Evolutionary conservation across 257 asterid species (phyloP).

Genomic region (Nicotiana sylvestris): DNA sequence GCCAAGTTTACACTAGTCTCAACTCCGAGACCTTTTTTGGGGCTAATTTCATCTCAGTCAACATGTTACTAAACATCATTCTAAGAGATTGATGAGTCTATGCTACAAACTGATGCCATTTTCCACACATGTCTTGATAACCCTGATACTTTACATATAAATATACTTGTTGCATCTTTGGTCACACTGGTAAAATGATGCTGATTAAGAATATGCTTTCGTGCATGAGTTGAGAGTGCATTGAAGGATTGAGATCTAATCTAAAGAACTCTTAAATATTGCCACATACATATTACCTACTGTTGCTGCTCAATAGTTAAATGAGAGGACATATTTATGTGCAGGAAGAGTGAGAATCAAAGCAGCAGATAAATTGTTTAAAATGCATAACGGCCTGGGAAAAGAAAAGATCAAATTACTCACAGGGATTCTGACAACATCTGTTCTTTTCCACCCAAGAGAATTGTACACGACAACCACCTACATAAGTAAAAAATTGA

Average conservation of each 20-base stretch:
- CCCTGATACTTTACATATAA: neutral
- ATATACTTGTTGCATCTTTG: neutral
- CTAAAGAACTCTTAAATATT: neutral
- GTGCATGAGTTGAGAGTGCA: neutral
- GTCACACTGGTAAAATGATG: neutral
- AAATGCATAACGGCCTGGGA: neutral
- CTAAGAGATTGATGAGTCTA: neutral
- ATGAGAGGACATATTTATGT: neutral
- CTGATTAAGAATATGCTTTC: neutral
- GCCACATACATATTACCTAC: neutral
- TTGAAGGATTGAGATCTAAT: neutral
- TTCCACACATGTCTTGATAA: neutral
- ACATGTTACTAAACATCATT: neutral
- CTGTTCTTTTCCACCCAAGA: slow-evolving; percentile 84
- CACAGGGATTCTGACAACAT: slow-evolving; percentile 82
- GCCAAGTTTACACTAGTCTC: slow-evolving; percentile 1
- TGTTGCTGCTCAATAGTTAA: neutral
- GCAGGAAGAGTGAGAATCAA: neutral
- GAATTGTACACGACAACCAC: slow-evolving; percentile 81
- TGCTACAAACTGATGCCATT: slow-evolving; percentile 3
- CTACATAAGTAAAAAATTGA: slow-evolving; percentile 31
- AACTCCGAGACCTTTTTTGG: neutral
- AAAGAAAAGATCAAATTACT: slow-evolving; percentile 22
- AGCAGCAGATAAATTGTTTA: neutral
- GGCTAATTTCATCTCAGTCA: neutral